Evolutionary conservation across 1,284 basidiomycete genomes (phyloP).

Genomic region (Ganoderma sinense): DNA sequence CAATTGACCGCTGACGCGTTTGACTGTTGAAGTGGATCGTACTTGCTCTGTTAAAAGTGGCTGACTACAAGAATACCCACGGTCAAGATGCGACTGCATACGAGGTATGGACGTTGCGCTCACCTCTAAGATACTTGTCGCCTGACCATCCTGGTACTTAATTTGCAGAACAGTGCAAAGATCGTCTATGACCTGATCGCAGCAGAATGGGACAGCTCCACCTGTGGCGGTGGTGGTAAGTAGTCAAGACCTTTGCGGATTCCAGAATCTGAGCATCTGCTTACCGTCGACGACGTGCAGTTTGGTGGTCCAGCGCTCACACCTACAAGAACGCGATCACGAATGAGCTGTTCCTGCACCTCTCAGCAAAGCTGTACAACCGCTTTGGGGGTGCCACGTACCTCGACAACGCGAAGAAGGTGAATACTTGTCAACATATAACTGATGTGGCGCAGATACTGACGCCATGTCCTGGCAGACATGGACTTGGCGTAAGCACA

Average conservation of each 20-base stretch:
- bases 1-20: neutral
- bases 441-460: neutral
- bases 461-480: constrained; percentile 36
- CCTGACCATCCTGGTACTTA: neutral
- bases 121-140: neutral
- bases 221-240: constrained; percentile 50
- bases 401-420: constrained; percentile 56
- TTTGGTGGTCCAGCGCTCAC: constrained; percentile 63
- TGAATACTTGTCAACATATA: constrained; percentile 17
- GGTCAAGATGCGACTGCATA: constrained; percentile 45
- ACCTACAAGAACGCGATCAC: constrained; percentile 67
- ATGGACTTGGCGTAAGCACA: constrained; percentile 54
- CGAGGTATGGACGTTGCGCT: constrained; percentile 42
- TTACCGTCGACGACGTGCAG: constrained; percentile 35
- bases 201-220: constrained; percentile 48
- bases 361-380: constrained; percentile 55
- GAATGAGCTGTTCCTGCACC: constrained; percentile 59
- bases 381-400: constrained; percentile 47
- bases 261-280: neutral
- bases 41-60: constrained; percentile 60
- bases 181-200: constrained; percentile 57
- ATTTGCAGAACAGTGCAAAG: constrained; percentile 47
- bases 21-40: constrained; percentile 54
- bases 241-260: constrained; percentile 9
- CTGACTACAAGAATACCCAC: constrained; percentile 53